phyloP scores from a whole-genome alignment of 495 filamentous ascomycete species.

The Cladorrhinum samala region DNA sequence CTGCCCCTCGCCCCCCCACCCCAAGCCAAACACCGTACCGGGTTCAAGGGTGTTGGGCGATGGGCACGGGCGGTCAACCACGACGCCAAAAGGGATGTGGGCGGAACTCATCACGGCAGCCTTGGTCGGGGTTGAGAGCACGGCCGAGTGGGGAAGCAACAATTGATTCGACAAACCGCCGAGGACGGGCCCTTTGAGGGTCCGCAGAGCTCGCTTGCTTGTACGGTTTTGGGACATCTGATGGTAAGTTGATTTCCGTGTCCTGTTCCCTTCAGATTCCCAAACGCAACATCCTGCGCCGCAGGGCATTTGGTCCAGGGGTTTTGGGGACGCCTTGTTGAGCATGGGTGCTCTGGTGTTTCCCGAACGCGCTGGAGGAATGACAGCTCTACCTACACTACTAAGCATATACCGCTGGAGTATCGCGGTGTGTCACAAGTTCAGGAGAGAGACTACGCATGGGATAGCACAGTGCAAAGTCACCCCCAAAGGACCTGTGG shows the following conservation, averaged over 20 bases:
- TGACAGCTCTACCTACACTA: too few species aligned
- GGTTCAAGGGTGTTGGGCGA: conserved; percentile 1
- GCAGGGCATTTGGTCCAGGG: too few species aligned
- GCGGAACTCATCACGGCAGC: conserved; percentile 9
- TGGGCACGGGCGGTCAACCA: neutral
- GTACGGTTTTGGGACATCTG: conserved; percentile 16
- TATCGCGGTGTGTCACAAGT: too few species aligned
- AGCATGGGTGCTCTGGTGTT: neutral
- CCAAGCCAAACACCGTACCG: neutral
- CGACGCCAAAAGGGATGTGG: conserved; percentile 4
- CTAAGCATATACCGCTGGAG: too few species aligned
- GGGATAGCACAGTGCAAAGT: neutral
- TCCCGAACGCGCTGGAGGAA: neutral
- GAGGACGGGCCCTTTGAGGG: conserved; percentile 3
- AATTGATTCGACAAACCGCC: conserved; percentile 10
- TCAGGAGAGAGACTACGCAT: too few species aligned
- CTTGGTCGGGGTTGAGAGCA: neutral
- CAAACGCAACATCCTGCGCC: too few species aligned
- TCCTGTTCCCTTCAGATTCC: neutral
- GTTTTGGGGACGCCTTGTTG: neutral
- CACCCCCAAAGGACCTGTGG: too few species aligned
- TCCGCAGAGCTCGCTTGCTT: conserved; percentile 14
- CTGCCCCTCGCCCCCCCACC: neutral
- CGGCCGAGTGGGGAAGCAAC: neutral
- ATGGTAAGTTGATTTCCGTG: neutral